phyloP scores from a whole-genome alignment of 1,284 basidiomycete species.

The Tylopilus orsonianus region DNA sequence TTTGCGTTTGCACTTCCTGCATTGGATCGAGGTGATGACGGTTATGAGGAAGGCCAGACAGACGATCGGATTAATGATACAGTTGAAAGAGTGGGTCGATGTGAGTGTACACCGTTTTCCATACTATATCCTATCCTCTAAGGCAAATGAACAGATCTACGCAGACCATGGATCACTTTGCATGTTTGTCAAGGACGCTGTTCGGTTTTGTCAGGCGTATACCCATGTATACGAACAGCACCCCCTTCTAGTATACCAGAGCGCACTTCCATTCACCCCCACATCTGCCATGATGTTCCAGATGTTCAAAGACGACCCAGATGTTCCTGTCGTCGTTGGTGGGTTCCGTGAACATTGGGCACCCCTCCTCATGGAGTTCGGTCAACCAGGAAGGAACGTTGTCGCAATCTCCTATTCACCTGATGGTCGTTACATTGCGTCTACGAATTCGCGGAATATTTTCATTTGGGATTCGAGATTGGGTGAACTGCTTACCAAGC shows the following conservation, averaged over 20 bases:
- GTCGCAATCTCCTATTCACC: slow-evolving; percentile 24
- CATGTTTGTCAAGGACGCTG: slow-evolving; percentile 24
- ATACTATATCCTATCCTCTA: neutral
- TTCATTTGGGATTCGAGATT: slow-evolving; percentile 33
- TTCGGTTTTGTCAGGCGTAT: slow-evolving; percentile 35
- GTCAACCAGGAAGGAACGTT: slow-evolving; percentile 16
- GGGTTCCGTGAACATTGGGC: slow-evolving; percentile 35
- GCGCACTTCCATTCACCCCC: slow-evolving; percentile 36
- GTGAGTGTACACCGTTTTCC: slow-evolving; percentile 16
- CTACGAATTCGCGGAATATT: slow-evolving; percentile 23
- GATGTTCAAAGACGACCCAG: slow-evolving; percentile 28
- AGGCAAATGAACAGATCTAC: slow-evolving; percentile 13
- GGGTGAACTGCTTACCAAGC: slow-evolving; percentile 27
- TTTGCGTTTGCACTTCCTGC: slow-evolving; percentile 29
- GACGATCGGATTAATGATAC: slow-evolving; percentile 30
- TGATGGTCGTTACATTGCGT: slow-evolving; percentile 33
- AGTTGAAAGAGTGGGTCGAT: slow-evolving; percentile 28
- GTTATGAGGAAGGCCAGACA: slow-evolving; percentile 33
- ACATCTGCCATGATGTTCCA: slow-evolving; percentile 26
- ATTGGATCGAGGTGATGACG: slow-evolving; percentile 36
- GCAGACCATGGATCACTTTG: slow-evolving; percentile 16
- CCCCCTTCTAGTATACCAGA: slow-evolving; percentile 35
- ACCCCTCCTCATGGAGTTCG: slow-evolving; percentile 34
- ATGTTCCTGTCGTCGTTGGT: slow-evolving; percentile 25
- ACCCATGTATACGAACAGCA: slow-evolving; percentile 34